These are phyloP conservation scores for Heterobasidion parviporum DNA, from an alignment of 1,284 basidiomycete species.

Conservation along the genomic window DNA sequence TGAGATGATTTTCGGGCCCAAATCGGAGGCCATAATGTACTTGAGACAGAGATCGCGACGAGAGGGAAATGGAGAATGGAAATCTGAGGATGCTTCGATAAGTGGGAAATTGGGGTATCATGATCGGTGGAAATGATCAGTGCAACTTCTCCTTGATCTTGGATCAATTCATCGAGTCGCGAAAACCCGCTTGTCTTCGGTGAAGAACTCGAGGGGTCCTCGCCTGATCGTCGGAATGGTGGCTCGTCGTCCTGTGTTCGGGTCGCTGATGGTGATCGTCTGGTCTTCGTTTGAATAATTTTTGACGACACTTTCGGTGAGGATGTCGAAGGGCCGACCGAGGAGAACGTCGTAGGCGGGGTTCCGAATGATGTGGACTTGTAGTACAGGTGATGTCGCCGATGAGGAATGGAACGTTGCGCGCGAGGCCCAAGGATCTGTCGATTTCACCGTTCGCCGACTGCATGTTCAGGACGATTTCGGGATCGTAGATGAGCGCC, in stretches of 20 bases:
- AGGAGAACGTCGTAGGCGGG: slow-evolving; percentile 23
- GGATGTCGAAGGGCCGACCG: background rate
- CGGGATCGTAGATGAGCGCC: background rate
- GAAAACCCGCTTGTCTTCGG: background rate
- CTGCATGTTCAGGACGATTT: background rate
- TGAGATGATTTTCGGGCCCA: no score
- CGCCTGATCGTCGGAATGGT: background rate
- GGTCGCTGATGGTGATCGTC: background rate
- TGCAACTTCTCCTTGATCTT: background rate
- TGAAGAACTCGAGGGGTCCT: background rate
- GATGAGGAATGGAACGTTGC: background rate
- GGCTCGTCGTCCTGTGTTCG: background rate
- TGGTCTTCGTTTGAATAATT: background rate
- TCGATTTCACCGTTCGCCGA: slow-evolving; percentile 19
- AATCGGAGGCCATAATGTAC: background rate
- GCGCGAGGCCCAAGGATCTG: slow-evolving; percentile 16
- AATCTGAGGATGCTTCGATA: background rate
- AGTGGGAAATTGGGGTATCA: background rate
- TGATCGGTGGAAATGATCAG: background rate
- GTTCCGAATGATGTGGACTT: slow-evolving; percentile 16
- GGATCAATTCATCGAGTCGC: background rate
- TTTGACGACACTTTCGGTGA: background rate
- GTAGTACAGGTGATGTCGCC: slow-evolving; percentile 13
- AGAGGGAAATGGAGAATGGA: background rate
- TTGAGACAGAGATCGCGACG: background rate